These are phyloP conservation scores for Colletotrichum tanaceti DNA, from an alignment of 2,329 filamentous ascomycete species.

Conservation along the genomic window DNA sequence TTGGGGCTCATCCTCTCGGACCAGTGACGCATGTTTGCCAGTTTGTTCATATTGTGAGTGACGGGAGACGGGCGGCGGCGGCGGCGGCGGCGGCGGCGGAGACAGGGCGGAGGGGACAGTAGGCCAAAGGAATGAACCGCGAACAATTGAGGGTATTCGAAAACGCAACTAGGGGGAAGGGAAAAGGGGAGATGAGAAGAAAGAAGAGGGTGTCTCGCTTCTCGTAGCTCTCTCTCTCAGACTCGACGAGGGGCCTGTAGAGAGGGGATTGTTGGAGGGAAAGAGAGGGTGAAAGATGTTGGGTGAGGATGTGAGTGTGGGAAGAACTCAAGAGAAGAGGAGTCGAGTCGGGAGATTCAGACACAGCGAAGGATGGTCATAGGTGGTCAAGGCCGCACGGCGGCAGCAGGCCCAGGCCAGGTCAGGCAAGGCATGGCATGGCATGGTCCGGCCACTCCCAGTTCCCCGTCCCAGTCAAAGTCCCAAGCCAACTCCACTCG, in stretches of 20 bases:
- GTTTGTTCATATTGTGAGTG: slow-evolving; percentile 72
- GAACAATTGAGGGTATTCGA: slow-evolving; percentile 33
- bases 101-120: slow-evolving; percentile 44
- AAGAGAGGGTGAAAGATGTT: slow-evolving; percentile 16
- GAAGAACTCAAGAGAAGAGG: slow-evolving; percentile 40
- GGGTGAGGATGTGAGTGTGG: slow-evolving; percentile 31
- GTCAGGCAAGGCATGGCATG: slow-evolving; percentile 30
- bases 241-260: slow-evolving; percentile 36
- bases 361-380: slow-evolving; percentile 35
- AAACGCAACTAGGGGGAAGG: slow-evolving; percentile 41
- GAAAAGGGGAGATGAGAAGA: slow-evolving; percentile 40
- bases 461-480: slow-evolving; percentile 24
- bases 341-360: slow-evolving; percentile 36
- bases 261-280: slow-evolving; percentile 35
- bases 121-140: slow-evolving; percentile 36
- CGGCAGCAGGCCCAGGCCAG: slow-evolving; percentile 35
- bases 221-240: slow-evolving; percentile 38
- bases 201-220: slow-evolving; percentile 41
- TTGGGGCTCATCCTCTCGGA: slow-evolving; percentile 76
- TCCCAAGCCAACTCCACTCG: slow-evolving; percentile 26
- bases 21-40: slow-evolving; percentile 79
- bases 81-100: slow-evolving; percentile 42
- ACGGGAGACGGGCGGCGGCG: slow-evolving; percentile 44
- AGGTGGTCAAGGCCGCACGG: slow-evolving; percentile 36
- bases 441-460: slow-evolving; percentile 39